A percentile compares a stretch with the other conserved stretches of the same genome.
phyloP scores from a whole-genome alignment of 2,329 filamentous ascomycete species.

The Pseudonectria foliicola region DNA sequence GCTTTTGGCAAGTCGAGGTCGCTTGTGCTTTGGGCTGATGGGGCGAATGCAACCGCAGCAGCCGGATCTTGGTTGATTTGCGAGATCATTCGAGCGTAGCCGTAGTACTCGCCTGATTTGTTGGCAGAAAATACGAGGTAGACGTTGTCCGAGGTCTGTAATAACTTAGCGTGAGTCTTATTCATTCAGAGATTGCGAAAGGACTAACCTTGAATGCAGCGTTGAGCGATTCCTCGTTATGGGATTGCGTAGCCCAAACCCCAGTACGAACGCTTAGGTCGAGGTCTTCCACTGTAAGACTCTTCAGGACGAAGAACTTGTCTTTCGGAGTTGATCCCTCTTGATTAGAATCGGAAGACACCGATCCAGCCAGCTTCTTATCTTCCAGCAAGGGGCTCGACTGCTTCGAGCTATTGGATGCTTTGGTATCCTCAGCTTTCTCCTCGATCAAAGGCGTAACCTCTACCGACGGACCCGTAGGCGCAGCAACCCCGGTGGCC shows the following conservation, averaged over 20 bases:
- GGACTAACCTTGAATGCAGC: conserved; percentile 66
- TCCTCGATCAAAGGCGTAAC: conserved; percentile 6
- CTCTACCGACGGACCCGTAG: conserved; percentile 46
- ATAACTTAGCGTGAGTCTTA: too few species aligned
- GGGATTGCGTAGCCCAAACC: conserved; percentile 89
- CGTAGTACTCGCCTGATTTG: conserved; percentile 95
- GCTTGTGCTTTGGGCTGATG: conserved; percentile 51
- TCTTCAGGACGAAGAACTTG: conserved; percentile 89
- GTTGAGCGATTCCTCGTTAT: conserved; percentile 83
- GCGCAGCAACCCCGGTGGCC: conserved; percentile 40
- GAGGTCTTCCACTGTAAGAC: conserved; percentile 81
- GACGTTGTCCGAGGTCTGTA: conserved; percentile 69
- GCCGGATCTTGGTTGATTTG: conserved; percentile 71
- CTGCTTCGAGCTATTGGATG: neutral
- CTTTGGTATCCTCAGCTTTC: conserved; percentile 5
- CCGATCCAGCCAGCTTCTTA: neutral
- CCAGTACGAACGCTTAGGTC: conserved; percentile 82
- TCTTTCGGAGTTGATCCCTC: conserved; percentile 42
- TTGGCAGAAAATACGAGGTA: conserved; percentile 95
- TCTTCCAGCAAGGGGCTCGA: too few species aligned
- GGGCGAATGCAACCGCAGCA: conserved; percentile 62
- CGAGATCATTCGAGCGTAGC: conserved; percentile 86
- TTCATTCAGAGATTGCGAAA: neutral
- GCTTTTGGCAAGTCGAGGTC: conserved; percentile 67
- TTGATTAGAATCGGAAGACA: conserved; percentile 1